phyloP scores from a whole-genome alignment of 83 land plant genomes.

The Picea abies region DNA sequence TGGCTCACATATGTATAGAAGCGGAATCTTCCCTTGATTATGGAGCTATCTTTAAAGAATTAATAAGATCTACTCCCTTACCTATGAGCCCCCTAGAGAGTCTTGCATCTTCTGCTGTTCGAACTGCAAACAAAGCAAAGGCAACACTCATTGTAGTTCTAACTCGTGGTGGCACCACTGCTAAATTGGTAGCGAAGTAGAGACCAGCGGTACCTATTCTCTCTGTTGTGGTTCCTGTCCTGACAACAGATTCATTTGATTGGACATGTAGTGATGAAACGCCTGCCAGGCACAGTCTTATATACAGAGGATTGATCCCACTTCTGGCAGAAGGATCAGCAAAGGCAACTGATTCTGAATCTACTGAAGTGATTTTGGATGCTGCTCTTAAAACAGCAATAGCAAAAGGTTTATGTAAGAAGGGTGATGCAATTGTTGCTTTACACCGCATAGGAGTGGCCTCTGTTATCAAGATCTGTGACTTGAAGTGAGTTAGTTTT shows the following conservation, averaged over 20 bases:
- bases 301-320: constrained; percentile 61
- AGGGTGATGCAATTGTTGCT: constrained; percentile 60
- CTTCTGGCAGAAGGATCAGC: constrained; percentile 68
- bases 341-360: constrained; percentile 65
- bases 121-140: constrained; percentile 37
- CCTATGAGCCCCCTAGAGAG: constrained; percentile 57
- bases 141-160: constrained; percentile 46
- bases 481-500: constrained; percentile 27
- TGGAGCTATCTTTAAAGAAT: constrained; percentile 33
- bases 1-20: constrained; percentile 53
- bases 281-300: constrained; percentile 66
- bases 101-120: constrained; percentile 46
- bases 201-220: constrained; percentile 45
- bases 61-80: constrained; percentile 26
- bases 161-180: constrained; percentile 49
- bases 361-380: constrained; percentile 62
- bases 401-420: constrained; percentile 46
- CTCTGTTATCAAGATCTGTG: constrained; percentile 61
- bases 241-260: constrained; percentile 42
- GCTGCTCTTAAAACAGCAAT: constrained; percentile 49
- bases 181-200: constrained; percentile 56
- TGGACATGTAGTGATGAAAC: constrained; percentile 50
- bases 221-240: constrained; percentile 51
- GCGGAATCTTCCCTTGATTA: constrained; percentile 51
- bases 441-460: constrained; percentile 68